Conservation (phyloP, 352 stramenopile genomes). For the Blastocystis sp. region DNA sequence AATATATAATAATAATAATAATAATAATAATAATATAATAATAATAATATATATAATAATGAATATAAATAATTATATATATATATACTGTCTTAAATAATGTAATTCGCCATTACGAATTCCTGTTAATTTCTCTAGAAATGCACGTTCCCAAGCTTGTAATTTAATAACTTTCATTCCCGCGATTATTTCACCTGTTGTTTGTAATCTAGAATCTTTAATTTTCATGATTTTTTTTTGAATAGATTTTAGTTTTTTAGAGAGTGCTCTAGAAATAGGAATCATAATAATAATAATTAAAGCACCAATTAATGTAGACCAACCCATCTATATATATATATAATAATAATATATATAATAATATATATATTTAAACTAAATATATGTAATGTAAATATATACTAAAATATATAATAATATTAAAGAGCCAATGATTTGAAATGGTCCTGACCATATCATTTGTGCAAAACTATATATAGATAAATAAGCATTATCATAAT, state of each 20-base stretch:
- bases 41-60: no score
- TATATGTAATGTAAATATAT: neutral
- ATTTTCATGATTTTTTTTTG: slow-evolving; percentile 37
- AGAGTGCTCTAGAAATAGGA: slow-evolving; percentile 65
- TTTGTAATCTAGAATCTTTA: slow-evolving; percentile 51
- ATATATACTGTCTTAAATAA: neutral
- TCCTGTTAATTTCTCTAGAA: slow-evolving; percentile 17
- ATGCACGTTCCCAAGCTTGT: slow-evolving; percentile 50
- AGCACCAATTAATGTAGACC: slow-evolving; percentile 65
- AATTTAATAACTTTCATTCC: slow-evolving; percentile 61
- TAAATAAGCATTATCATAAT: no score
- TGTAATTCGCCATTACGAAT: slow-evolving; percentile 14
- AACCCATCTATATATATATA: slow-evolving; percentile 42
- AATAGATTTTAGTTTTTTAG: slow-evolving; percentile 43
- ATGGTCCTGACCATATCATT: slow-evolving; percentile 15
- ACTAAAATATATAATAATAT: slow-evolving; percentile 6
- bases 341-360: slow-evolving; percentile 17
- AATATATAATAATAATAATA: no score
- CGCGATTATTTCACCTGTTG: slow-evolving; percentile 55
- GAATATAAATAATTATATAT: slow-evolving; percentile 4
- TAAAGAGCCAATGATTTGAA: slow-evolving; percentile 20
- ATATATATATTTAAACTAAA: no score
- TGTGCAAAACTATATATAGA: slow-evolving; percentile 17
- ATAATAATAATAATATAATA: no score
- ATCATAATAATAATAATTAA: slow-evolving; percentile 71